A percentile compares a stretch with the other conserved stretches of the same genome.
phyloP scores from a whole-genome alignment of 805 yeast genomes.

The Clavispora fructus region DNA sequence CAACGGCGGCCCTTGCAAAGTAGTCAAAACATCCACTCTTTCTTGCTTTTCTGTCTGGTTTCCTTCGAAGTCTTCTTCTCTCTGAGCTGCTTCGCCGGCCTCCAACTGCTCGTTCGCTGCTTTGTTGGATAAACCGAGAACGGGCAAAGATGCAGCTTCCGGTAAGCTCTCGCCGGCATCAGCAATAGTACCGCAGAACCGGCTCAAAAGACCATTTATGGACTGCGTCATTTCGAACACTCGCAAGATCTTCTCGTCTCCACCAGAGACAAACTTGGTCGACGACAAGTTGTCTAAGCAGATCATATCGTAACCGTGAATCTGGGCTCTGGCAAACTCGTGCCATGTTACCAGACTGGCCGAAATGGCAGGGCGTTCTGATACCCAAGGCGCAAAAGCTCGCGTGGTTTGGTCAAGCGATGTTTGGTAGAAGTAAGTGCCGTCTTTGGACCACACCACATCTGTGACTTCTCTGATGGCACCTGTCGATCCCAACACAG shows the following conservation, averaged over 20 bases:
- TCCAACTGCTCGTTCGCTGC: conserved; percentile 54
- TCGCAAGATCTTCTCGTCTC: conserved; percentile 90
- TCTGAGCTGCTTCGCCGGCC: conserved; percentile 33
- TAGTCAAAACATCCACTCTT: conserved; percentile 42
- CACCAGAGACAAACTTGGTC: conserved; percentile 79
- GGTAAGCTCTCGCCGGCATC: conserved; percentile 44
- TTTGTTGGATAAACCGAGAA: conserved; percentile 87
- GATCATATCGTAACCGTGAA: conserved; percentile 96
- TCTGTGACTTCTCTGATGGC: conserved; percentile 72
- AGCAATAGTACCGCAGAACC: conserved; percentile 43
- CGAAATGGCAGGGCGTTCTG: conserved; percentile 15
- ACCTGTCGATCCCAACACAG: conserved; percentile 65
- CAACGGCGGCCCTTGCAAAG: conserved; percentile 49
- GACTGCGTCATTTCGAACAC: conserved; percentile 85
- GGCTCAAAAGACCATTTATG: conserved; percentile 57
- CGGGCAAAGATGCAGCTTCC: conserved; percentile 86
- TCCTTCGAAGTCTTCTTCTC: conserved; percentile 38
- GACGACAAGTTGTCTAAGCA: conserved; percentile 59
- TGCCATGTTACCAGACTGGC: conserved; percentile 51
- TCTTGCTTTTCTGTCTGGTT: conserved; percentile 22
- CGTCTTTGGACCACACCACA: conserved; percentile 65
- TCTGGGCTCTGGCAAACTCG: conserved; percentile 95
- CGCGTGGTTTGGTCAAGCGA: conserved; percentile 94
- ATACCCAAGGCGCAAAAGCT: conserved; percentile 61
- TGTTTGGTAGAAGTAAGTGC: conserved; percentile 66